Conservation (phyloP, 345 rosid species). For the Microcos paniculata region DNA sequence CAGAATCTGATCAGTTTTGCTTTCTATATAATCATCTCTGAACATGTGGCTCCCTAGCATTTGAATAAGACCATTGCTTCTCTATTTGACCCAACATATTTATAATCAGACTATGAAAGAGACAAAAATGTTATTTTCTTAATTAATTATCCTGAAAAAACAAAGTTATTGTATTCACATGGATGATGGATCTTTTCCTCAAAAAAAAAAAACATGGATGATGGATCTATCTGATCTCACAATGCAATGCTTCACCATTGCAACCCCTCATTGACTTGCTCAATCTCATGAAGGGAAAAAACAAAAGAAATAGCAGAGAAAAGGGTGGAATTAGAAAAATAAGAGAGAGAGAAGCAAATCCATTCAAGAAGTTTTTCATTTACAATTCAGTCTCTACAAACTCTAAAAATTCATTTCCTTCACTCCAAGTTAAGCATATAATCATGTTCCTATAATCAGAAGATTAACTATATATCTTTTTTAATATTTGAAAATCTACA, state of each 20-base stretch:
- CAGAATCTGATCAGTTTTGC: neutral
- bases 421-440: conserved; percentile 11
- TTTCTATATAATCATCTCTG: neutral
- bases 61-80: neutral
- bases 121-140: neutral
- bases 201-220: too few relatives aligned
- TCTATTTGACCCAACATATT: neutral
- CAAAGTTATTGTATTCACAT: neutral
- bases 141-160: neutral
- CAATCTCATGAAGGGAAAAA: neutral
- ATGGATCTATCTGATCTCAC: neutral
- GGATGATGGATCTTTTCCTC: too few relatives aligned
- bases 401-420: neutral
- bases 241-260: neutral
- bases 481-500: neutral
- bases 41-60: neutral
- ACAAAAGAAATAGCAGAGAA: neutral
- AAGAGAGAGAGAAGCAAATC: neutral
- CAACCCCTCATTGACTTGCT: neutral
- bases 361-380: neutral
- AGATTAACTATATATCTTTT: neutral
- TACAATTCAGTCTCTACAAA: neutral
- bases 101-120: neutral
- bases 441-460: neutral
- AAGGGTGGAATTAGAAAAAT: neutral